Base-by-base conservation (phyloP, 2,329 filamentous ascomycete species). In the Dothistroma septosporum region DNA sequence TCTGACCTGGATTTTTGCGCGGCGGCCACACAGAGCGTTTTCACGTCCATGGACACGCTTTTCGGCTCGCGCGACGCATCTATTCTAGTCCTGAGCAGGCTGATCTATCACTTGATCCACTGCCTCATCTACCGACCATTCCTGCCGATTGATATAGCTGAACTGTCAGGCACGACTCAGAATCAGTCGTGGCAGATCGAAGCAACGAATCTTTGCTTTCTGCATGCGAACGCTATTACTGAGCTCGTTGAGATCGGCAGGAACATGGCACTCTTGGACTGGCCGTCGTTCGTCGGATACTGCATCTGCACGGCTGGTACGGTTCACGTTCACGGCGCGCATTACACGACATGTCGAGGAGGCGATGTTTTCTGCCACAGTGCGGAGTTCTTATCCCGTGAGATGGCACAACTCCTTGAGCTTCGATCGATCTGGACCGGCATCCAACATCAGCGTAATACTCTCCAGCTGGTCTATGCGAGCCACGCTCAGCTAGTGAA, bases 161-260 rank as follows among this genome's bases (percentile, higher is more conserved):
- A 95, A 73, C 83, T 96, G 7, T 85, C 89, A 12, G 89, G 89
- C 14, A 88, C 85, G 0, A 89, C 89, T 1, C 91, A 95, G 69
- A 90, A 95, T 67, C 91, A 95, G 72, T 92, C 90, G 31, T 96
- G 91, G 91, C 91, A 95, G 72, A 93, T 95, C 53, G 90, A 95
- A 72, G 90, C 91, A 0, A 95, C 91, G 0, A 93, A 94, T 69
- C 82, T 93, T 72, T 95, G 91, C 74, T 94, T 87, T 72, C 78
- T 92, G 19, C 91, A 96, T 66, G 91, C 91, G 6, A 96, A 95
- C 70, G 90, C 91, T 5, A 92, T 95, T 55, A 87, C 90, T 1
- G 91, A 95, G 70, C 78, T 96, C 2, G 87, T 92, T 4, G 89
- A 93, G 71, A 83, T 92, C 16, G 90, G 90, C 1, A 88, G 87